Percentiles rank a stretch among this genome's conserved stretches.
Evolutionary conservation across 768 basidiomycete species (phyloP).

Genomic region (Leccinum longicurvipes): DNA sequence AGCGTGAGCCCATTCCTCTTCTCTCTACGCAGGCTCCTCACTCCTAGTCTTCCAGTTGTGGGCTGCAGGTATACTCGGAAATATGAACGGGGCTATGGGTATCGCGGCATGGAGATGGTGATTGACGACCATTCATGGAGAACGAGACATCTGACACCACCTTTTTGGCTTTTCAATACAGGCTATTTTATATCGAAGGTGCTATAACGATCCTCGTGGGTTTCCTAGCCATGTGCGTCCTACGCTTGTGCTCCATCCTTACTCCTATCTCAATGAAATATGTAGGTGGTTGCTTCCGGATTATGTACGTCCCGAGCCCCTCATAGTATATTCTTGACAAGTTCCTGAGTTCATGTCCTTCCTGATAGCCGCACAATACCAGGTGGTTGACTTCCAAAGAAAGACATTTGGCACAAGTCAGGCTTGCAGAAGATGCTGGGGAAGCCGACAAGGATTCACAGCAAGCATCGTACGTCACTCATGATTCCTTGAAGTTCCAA

Average conservation of each 20-base stretch:
- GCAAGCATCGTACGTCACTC: constrained; percentile 11
- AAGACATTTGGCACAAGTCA: constrained; percentile 59
- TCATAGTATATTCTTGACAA: not conserved
- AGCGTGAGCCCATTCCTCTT: constrained; percentile 38
- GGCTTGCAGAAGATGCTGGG: constrained; percentile 65
- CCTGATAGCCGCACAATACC: constrained; percentile 54
- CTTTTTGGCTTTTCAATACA: not conserved
- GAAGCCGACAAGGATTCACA: constrained; percentile 55
- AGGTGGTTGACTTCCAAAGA: constrained; percentile 53
- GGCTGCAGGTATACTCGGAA: constrained; percentile 69
- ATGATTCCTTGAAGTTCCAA: not conserved
- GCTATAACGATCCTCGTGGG: constrained; percentile 61
- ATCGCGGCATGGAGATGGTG: constrained; percentile 72
- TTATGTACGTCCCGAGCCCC: constrained; percentile 41
- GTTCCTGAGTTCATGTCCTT: not conserved
- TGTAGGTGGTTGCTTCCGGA: constrained; percentile 56
- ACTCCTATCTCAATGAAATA: not conserved
- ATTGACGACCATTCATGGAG: constrained; percentile 8
- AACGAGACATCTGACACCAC: not conserved
- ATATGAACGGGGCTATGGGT: constrained; percentile 66
- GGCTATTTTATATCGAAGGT: constrained; percentile 77
- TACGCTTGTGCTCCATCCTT: not conserved
- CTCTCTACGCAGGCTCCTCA: not conserved
- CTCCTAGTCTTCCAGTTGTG: constrained; percentile 42
- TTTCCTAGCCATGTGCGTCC: constrained; percentile 44